Conservation (phyloP, 1,139 yeast genomes). For the Lodderomyces orthopsilosis region DNA sequence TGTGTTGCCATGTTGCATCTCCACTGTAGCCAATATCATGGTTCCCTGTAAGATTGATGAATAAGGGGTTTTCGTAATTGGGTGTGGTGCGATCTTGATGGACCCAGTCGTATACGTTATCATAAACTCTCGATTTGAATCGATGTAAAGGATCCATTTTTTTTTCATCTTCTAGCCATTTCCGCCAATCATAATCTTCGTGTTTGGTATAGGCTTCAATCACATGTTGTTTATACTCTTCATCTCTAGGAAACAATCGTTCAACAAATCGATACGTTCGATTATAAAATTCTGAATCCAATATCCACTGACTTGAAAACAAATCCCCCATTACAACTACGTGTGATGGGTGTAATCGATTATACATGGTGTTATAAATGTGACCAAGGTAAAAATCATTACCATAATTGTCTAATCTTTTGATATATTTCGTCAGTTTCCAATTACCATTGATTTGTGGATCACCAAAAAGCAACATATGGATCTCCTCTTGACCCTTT, state of each 20-base stretch:
- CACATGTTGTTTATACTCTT: slow-evolving; percentile 47
- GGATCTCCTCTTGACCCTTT: slow-evolving; percentile 51
- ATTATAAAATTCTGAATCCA: slow-evolving; percentile 77
- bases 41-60: slow-evolving; percentile 86
- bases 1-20: slow-evolving; percentile 89
- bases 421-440: slow-evolving; percentile 67
- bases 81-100: slow-evolving; percentile 31
- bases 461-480: slow-evolving; percentile 83
- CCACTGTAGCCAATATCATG: slow-evolving; percentile 97
- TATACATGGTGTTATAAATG: slow-evolving; percentile 63
- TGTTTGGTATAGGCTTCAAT: slow-evolving; percentile 47
- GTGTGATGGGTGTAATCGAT: slow-evolving; percentile 66
- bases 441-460: slow-evolving; percentile 93
- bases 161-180: slow-evolving; percentile 39
- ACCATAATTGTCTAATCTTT: slow-evolving; percentile 78
- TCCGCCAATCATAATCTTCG: slow-evolving; percentile 54
- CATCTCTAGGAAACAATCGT: slow-evolving; percentile 59
- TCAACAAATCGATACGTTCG: slow-evolving; percentile 71
- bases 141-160: slow-evolving; percentile 39
- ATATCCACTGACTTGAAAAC: slow-evolving; percentile 94
- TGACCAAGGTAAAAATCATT: slow-evolving; percentile 89
- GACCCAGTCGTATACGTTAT: slow-evolving; percentile 67
- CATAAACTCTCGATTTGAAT: slow-evolving; percentile 50
- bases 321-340: slow-evolving; percentile 92
- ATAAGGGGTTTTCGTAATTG: slow-evolving; percentile 47